phyloP scores from a whole-genome alignment of 2,329 filamentous ascomycete species.

The Colletotrichum chlorophyti region DNA sequence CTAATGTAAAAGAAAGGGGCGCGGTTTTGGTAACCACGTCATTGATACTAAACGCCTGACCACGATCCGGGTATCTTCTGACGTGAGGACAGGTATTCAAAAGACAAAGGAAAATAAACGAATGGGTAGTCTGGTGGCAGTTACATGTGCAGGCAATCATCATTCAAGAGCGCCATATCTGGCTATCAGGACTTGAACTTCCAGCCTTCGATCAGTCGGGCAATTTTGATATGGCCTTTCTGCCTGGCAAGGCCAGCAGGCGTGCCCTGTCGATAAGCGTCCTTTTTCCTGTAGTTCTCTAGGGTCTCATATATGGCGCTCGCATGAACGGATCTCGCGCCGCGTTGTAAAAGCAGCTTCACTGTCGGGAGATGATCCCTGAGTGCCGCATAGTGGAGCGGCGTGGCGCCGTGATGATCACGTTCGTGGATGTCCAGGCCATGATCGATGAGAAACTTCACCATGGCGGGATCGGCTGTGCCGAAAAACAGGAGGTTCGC shows the following conservation, averaged over 20 bases:
- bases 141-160: too few species aligned
- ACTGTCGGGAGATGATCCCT: constrained; percentile 33
- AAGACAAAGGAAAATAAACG: not conserved
- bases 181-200: constrained; percentile 18
- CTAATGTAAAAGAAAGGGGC: too few species aligned
- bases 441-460: constrained; percentile 31
- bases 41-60: not conserved
- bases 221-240: constrained; percentile 28
- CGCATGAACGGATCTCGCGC: constrained; percentile 30
- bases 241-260: constrained; percentile 34
- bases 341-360: constrained; percentile 35
- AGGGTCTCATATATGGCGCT: constrained; percentile 33
- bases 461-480: constrained; percentile 26
- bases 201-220: constrained; percentile 29
- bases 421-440: constrained; percentile 32
- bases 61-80: constrained; percentile 18
- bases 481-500: constrained; percentile 32
- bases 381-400: constrained; percentile 35
- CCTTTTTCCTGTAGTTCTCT: constrained; percentile 27
- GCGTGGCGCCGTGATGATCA: constrained; percentile 33
- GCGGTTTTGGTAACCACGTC: not conserved
- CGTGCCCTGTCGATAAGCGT: constrained; percentile 33
- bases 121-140: too few species aligned
- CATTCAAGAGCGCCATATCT: not conserved
- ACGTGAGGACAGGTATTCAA: not conserved